Evolutionary conservation across 1,139 yeast genomes (phyloP), one percentile per base, ranked within the genome.

Genomic region (Suhomyces bokatorum): DNA sequence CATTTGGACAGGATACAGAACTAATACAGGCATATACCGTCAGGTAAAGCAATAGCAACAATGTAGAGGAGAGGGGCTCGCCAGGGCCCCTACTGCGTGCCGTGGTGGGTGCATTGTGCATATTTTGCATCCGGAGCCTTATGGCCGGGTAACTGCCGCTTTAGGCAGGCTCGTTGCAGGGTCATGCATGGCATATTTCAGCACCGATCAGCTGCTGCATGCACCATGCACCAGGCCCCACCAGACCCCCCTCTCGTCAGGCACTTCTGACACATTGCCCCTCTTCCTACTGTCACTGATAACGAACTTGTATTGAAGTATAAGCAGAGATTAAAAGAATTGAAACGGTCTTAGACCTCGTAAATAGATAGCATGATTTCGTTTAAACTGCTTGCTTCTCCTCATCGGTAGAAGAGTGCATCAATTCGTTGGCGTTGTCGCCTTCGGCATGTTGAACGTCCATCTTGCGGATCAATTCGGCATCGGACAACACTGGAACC

Each of bases 401-500:
- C 32, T 52, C 54, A 13, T 48, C 54, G 20, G 48, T 35, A 16
- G 53, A 46, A 24, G 55, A 43, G 33, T 48, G 46, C 16, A 40
- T 14, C 30, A 49, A 28, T 4, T 33, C 37, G 11, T 42, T 35
- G 27, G 16, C 17, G 36, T 12, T 12, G 16, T 43, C 46, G 13
- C 40, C 47, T 42, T 60, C 66, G 9, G 50, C 53, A 52, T 73
- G 77, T 44, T 65, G 62, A 46, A 63, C 61, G 34, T 60, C 59
- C 63, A 70, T 57, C 64, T 73, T 72, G 34, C 55, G 56, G 32
- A 66, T 73, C 55, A 73, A 66, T 45, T 73, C 73, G 39, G 62
- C 64, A 51, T 72, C 77, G 16, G 75, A 61, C 17, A 80, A 63
- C 15, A 78, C 52, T 30, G 77, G 77, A 53, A 72, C 53, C 37